phyloP scores from a whole-genome alignment of 495 filamentous ascomycete genomes.

The Pyronema domesticum region DNA sequence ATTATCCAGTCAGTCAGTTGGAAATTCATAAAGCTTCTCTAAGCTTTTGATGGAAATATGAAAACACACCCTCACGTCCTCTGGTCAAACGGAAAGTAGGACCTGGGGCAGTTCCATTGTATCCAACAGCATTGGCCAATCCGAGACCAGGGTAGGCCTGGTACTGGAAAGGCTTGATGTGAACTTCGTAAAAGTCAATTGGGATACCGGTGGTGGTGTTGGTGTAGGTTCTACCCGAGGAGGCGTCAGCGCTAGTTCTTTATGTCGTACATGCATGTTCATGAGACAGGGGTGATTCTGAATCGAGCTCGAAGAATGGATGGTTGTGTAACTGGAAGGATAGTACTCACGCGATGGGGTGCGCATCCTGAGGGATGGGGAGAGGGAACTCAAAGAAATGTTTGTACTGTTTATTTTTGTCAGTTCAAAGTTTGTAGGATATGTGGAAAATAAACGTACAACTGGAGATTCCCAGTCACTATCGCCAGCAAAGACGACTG shows the following conservation, averaged over 20 bases:
- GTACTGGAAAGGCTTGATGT: constrained; percentile 30
- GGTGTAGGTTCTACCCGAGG: constrained; percentile 5
- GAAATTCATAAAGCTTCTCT: not conserved
- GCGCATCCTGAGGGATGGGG: constrained; percentile 31
- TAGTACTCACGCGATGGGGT: constrained; percentile 25
- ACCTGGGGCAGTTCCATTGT: constrained; percentile 37
- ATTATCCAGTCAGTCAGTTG: constrained; percentile 7
- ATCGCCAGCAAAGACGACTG: constrained; percentile 5
- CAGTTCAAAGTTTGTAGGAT: not conserved
- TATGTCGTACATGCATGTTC: not conserved
- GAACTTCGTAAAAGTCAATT: constrained; percentile 33
- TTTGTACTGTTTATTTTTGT: constrained; percentile 24
- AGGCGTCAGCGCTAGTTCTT: not conserved
- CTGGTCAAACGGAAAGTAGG: constrained; percentile 32
- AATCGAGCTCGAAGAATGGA: not conserved
- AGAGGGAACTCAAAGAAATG: constrained; percentile 31
- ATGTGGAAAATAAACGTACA: constrained; percentile 1
- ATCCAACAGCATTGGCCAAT: constrained; percentile 25
- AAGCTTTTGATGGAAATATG: not conserved
- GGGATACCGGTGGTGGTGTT: constrained; percentile 8
- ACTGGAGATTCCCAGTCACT: constrained; percentile 9
- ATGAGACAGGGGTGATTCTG: too few relatives aligned
- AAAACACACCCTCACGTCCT: constrained; percentile 25
- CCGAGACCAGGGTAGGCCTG: constrained; percentile 33
- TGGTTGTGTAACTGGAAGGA: not conserved